phyloP scores from a whole-genome alignment of 176 grass and related monocot species.

The Carex myosuroides region DNA sequence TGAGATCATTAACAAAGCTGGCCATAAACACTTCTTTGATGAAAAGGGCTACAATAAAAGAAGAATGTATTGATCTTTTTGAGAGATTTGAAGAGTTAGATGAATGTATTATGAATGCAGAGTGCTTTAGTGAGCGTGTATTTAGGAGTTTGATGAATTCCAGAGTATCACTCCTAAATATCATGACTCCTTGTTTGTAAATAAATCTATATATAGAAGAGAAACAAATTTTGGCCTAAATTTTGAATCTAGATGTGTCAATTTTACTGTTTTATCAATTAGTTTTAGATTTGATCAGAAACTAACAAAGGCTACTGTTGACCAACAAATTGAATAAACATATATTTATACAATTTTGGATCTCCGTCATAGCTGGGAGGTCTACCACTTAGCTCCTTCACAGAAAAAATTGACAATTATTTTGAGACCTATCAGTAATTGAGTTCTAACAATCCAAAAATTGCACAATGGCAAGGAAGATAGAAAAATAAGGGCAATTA shows the following conservation, averaged over 20 bases:
- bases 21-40: neutral
- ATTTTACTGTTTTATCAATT: neutral
- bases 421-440: neutral
- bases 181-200: conserved; percentile 12
- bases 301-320: neutral
- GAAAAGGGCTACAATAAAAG: neutral
- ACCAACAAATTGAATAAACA: neutral
- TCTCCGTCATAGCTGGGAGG: neutral
- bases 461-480: neutral
- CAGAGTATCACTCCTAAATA: conserved; percentile 7
- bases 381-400: neutral
- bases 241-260: neutral
- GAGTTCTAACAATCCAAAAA: neutral
- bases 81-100: neutral
- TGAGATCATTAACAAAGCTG: neutral
- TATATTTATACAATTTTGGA: neutral
- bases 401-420: neutral
- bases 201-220: neutral
- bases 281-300: neutral
- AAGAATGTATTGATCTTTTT: neutral
- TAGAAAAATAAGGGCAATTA: neutral
- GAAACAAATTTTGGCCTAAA: neutral
- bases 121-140: conserved; percentile 1
- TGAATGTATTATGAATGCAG: neutral
- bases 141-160: neutral